Evolutionary conservation across 1,139 yeast species (phyloP).

Genomic region (Pneumocystis canis): DNA sequence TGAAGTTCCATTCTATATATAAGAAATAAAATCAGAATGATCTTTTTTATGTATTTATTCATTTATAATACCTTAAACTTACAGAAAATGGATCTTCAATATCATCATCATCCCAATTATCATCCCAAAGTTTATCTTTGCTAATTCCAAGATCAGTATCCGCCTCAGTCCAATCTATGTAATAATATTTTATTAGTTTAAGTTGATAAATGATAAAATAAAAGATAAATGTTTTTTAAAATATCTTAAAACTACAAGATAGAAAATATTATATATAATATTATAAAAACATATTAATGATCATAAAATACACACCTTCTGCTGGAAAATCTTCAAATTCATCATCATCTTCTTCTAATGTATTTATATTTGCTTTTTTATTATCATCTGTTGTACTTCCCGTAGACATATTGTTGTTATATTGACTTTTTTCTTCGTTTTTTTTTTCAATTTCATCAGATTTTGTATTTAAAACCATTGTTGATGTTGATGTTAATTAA

Average conservation of each 20-base stretch:
- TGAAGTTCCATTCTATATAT: neutral
- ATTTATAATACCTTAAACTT: constrained; percentile 38
- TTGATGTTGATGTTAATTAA: neutral
- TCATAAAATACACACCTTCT: constrained; percentile 40
- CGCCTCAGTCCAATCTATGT: constrained; percentile 39
- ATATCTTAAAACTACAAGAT: neutral
- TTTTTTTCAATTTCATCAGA: neutral
- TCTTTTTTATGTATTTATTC: neutral
- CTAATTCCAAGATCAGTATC: constrained; percentile 30
- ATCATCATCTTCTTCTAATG: constrained; percentile 36
- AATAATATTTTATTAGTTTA: neutral
- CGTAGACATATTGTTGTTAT: neutral
- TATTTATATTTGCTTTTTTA: neutral
- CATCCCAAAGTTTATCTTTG: constrained; percentile 60
- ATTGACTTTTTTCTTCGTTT: neutral
- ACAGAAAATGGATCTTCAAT: constrained; percentile 71
- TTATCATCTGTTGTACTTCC: neutral
- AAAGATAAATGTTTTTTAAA: neutral
- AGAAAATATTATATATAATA: neutral
- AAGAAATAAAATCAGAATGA: neutral
- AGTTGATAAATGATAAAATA: neutral
- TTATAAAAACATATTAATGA: neutral
- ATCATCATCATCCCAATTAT: constrained; percentile 83
- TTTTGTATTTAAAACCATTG: neutral
- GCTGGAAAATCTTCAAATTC: constrained; percentile 92